These are phyloP conservation scores for Filosporella fistucella DNA, from an alignment of 495 filamentous ascomycete genomes.

Conservation along the genomic window DNA sequence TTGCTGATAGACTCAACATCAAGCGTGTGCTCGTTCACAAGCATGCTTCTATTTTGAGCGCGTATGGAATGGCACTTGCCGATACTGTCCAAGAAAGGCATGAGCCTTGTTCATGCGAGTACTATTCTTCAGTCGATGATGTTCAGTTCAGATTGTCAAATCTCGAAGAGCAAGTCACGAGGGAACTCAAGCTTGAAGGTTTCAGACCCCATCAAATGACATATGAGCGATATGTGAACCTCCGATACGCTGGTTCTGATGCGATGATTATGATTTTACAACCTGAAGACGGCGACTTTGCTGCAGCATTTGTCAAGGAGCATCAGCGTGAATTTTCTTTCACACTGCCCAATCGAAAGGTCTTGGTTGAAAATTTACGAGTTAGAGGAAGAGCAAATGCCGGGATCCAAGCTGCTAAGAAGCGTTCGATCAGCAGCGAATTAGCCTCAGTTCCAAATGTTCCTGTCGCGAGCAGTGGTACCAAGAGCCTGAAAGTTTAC, in stretches of 20 bases:
- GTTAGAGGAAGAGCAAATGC: constrained; percentile 29
- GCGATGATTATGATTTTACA: constrained; percentile 48
- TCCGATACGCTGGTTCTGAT: constrained; percentile 51
- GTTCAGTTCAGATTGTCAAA: not conserved
- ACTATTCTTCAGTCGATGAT: constrained; percentile 1
- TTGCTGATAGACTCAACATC: constrained; percentile 26
- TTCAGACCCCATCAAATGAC: constrained; percentile 37
- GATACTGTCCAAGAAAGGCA: constrained; percentile 49
- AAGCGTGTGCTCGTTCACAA: constrained; percentile 50
- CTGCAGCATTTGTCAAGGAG: constrained; percentile 40
- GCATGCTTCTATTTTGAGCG: constrained; percentile 47
- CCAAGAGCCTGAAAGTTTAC: no score
- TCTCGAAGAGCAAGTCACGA: constrained; percentile 21
- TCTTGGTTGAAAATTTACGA: constrained; percentile 50
- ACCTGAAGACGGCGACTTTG: constrained; percentile 39
- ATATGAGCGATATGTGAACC: constrained; percentile 48
- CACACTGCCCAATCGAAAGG: constrained; percentile 38
- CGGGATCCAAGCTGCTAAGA: not conserved
- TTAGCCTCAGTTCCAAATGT: not conserved
- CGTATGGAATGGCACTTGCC: constrained; percentile 49
- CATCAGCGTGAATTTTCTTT: constrained; percentile 52
- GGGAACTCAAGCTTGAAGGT: constrained; percentile 25
- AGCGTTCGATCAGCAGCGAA: not conserved
- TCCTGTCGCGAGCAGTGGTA: no score
- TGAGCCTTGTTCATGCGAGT: constrained; percentile 37